phyloP scores from a whole-genome alignment of 345 rosid species.

The Corchorus capsularis region DNA sequence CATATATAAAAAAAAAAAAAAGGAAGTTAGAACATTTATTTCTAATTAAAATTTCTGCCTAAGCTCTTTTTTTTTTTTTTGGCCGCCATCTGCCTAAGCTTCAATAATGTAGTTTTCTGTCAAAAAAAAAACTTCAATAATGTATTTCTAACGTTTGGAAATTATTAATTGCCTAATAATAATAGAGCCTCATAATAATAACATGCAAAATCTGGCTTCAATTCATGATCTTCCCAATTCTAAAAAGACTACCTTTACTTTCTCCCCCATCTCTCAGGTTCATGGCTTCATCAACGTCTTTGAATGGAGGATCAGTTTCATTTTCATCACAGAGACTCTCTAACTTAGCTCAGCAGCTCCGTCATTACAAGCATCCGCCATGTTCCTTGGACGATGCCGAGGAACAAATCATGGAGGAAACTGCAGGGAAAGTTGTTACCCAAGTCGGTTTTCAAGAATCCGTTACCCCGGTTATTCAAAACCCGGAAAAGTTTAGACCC shows the following conservation, averaged over 20 bases:
- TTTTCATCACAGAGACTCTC: constrained; percentile 45
- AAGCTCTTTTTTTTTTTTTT: no score
- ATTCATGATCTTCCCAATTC: constrained; percentile 43
- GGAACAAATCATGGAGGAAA: constrained; percentile 45
- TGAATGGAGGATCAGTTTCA: constrained; percentile 24
- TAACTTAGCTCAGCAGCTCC: constrained; percentile 69
- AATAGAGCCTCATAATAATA: no score
- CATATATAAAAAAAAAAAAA: no score
- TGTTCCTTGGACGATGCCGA: constrained; percentile 50
- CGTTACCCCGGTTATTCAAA: constrained; percentile 41
- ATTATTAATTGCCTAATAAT: background rate
- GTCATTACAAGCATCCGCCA: constrained; percentile 66
- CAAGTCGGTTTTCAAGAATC: constrained; percentile 89
- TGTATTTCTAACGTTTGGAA: background rate
- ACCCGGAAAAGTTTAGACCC: constrained; percentile 62
- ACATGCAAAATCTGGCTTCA: constrained; percentile 20
- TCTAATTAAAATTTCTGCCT: no score
- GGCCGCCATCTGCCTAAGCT: no score
- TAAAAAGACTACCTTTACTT: constrained; percentile 38
- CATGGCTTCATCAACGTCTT: constrained; percentile 48
- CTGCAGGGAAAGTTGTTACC: constrained; percentile 68
- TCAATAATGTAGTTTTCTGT: no score
- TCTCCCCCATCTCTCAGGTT: constrained; percentile 20
- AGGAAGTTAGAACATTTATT: no score
- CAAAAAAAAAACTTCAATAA: background rate